Conservation (phyloP, 2,329 filamentous ascomycete genomes). For the Trichophyton equinum region DNA sequence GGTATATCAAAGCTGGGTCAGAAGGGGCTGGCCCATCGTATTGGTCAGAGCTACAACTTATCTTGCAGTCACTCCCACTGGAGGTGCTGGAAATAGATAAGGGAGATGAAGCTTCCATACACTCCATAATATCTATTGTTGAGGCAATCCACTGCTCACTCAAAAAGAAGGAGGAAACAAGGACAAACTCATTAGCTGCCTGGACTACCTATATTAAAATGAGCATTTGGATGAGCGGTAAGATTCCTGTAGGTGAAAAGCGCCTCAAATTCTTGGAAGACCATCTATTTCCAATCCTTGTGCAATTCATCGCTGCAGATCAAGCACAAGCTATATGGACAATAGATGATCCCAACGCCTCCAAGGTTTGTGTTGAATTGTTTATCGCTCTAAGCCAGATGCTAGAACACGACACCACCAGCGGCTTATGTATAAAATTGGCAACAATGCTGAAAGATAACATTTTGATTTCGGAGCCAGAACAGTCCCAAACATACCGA, state of each 20-base stretch:
- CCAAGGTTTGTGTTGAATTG: constrained; percentile 29
- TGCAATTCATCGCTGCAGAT: constrained; percentile 40
- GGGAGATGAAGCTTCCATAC: constrained; percentile 20
- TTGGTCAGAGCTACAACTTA: constrained; percentile 55
- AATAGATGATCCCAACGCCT: constrained; percentile 32
- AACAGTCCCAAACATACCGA: constrained; percentile 65
- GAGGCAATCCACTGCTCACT: constrained; percentile 59
- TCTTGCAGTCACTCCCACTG: constrained; percentile 47
- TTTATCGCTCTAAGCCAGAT: constrained; percentile 27
- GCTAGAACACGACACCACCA: constrained; percentile 38
- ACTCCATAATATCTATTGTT: constrained; percentile 50
- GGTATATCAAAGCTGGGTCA: constrained; percentile 72
- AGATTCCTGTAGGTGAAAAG: constrained; percentile 37
- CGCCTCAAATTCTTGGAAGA: constrained; percentile 34
- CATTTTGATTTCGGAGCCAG: constrained; percentile 64
- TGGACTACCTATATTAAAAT: constrained; percentile 65
- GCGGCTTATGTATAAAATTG: constrained; percentile 51
- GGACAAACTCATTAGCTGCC: constrained; percentile 52
- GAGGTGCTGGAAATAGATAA: constrained; percentile 30
- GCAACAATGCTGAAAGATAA: constrained; percentile 49
- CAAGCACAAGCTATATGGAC: constrained; percentile 38
- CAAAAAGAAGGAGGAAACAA: constrained; percentile 59
- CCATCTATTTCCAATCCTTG: constrained; percentile 41
- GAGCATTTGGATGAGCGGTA: constrained; percentile 41
- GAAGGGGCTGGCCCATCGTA: constrained; percentile 60